Conservation (phyloP, 2,329 filamentous ascomycete species). For the Xylaria sp. region DNA sequence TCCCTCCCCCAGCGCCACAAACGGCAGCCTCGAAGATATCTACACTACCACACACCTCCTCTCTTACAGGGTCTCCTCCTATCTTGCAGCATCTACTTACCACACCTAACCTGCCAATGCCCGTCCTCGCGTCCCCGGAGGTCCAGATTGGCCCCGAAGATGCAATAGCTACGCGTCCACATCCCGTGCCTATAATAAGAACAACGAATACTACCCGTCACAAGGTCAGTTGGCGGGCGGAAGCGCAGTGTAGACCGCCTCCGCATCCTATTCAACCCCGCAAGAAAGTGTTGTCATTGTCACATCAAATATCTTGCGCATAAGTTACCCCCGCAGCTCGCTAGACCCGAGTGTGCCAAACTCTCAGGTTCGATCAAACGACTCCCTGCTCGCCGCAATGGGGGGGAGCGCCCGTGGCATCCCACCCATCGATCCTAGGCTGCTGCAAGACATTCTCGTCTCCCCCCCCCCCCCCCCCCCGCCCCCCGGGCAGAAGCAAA, state of each 20-base stretch:
- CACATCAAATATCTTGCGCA: constrained; percentile 16
- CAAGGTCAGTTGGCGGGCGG: not conserved
- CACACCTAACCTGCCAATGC: not conserved
- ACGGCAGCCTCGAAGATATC: too few species aligned
- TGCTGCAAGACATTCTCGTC: constrained; percentile 9
- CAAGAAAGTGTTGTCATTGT: constrained; percentile 11
- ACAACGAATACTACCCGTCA: not conserved
- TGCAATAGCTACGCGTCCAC: not conserved
- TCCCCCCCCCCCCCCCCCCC: too few species aligned
- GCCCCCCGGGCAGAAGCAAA: too few species aligned
- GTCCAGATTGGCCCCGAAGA: not conserved
- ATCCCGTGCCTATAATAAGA: constrained; percentile 7
- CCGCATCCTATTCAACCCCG: not conserved
- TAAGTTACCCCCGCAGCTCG: constrained; percentile 17
- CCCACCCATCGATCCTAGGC: not conserved
- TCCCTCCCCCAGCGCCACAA: too few species aligned
- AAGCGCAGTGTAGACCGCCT: not conserved
- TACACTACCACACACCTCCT: too few species aligned
- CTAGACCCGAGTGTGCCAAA: constrained; percentile 8
- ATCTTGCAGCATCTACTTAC: not conserved
- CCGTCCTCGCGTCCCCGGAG: not conserved
- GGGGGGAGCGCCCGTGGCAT: not conserved
- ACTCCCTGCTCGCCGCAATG: not conserved
- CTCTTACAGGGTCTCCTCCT: not conserved
- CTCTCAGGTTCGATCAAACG: constrained; percentile 12